Conservation (phyloP, 305 asterid species). For the Plantago lanceolata region DNA sequence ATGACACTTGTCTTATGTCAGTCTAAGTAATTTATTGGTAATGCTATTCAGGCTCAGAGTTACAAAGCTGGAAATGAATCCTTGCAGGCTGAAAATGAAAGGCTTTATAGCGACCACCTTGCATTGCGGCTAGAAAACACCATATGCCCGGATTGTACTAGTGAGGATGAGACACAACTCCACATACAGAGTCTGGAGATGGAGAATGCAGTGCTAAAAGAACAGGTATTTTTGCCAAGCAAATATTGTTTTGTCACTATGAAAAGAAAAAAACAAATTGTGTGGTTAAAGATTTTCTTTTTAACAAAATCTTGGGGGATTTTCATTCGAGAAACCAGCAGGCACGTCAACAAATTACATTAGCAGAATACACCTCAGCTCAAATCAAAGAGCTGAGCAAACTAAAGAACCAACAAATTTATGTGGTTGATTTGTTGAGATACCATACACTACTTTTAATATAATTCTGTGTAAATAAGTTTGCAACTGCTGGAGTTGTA, state of each 20-base stretch:
- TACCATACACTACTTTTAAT: too few species aligned
- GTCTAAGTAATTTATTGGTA: neutral
- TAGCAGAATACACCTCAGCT: too few species aligned
- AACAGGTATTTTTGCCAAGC: constrained; percentile 37
- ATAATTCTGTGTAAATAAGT: too few species aligned
- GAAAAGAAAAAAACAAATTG: neutral
- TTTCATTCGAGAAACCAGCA: too few species aligned
- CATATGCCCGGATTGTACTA: constrained; percentile 41
- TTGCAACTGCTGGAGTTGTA: too few species aligned
- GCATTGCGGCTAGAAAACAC: constrained; percentile 41
- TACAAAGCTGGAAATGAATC: constrained; percentile 49
- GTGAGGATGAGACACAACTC: constrained; percentile 39
- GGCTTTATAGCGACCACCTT: constrained; percentile 48
- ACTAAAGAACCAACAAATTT: too few species aligned
- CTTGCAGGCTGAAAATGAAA: constrained; percentile 53
- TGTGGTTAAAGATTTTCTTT: too few species aligned
- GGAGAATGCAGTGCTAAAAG: constrained; percentile 53
- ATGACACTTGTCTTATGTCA: neutral
- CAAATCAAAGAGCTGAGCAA: too few species aligned
- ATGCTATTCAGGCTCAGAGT: constrained; percentile 36
- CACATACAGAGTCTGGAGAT: constrained; percentile 36
- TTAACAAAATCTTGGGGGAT: too few species aligned
- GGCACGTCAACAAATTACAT: too few species aligned
- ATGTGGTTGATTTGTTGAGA: too few species aligned
- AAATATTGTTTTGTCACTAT: neutral